Base-by-base conservation (phyloP, 2,329 filamentous ascomycete genomes). In the Trichoderma endophyticum region DNA sequence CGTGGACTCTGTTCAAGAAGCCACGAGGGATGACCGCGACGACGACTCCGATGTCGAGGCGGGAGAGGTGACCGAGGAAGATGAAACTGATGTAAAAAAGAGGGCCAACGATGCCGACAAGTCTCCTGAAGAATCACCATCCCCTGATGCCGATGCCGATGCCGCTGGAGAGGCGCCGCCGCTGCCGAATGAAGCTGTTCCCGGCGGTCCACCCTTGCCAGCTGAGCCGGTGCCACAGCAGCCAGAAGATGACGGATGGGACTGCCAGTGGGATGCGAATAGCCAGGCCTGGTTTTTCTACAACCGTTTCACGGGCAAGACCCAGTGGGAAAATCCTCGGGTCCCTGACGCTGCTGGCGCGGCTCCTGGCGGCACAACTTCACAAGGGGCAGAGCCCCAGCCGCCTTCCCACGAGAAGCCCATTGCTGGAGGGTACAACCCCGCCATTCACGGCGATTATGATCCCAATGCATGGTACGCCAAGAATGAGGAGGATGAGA, bases 391-490 rank as follows among this genome's bases (percentile, higher is more conserved):
- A 34, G 68, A 73, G 57, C 81, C 76, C 76, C 82, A 75, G 39
- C 78, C 77, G 6, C 81, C 80, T 6, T 75, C 79, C 69, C 79
- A 80, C 72, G 81, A 82, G 73, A 80, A 71, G 67, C 83, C 76
- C 60, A 83, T 88, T 26, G 88, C 87, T 6, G 91, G 91, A 72
- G 94, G 95, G 73, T 99, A 99, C 84, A 97, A 98, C 79, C 96
- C 96, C 1, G 93, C 94, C 28, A 95, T 99, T 60, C 96, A 99
- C 80, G 96, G 96, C 76, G 92, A 95, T 83, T 99, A 98, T 84
- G 96, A 99, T 78, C 94, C 95, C 4, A 96, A 91, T 73, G 95
- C 96, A n/a, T 93, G 94, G 84, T 99, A 99, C 80, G 95, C 96
- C 12, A 88, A 93, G 79, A 84, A 85, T 60, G 80, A 80, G 12